phyloP scores from a whole-genome alignment of 257 asterid species.

The Nicotiana attenuata region DNA sequence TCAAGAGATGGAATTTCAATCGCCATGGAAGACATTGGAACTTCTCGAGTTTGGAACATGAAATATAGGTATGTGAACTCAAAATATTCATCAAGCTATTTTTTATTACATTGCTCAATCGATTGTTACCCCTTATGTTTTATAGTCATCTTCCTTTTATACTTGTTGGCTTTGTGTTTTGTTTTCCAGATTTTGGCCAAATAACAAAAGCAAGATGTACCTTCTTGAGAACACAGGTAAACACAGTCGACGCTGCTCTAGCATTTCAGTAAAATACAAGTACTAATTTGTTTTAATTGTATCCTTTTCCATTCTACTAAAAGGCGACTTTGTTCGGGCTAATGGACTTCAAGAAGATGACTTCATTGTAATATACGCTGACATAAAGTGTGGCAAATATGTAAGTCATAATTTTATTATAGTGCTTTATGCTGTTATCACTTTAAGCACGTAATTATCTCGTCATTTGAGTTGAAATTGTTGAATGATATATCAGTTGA shows the following conservation, averaged over 20 bases:
- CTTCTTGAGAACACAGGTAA: no score
- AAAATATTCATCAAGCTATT: neutral
- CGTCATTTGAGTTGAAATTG: neutral
- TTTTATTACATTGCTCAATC: neutral
- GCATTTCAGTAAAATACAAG: no score
- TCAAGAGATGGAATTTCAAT: constrained; percentile 85
- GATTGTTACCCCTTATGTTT: neutral
- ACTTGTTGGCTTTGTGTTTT: neutral
- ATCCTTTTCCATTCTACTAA: neutral
- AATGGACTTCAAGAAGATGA: constrained; percentile 49
- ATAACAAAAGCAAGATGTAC: no score
- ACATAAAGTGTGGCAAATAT: constrained; percentile 45
- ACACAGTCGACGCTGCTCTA: no score
- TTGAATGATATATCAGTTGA: constrained; percentile 11
- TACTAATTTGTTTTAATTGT: neutral
- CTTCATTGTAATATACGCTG: constrained; percentile 43
- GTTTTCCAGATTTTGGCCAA: neutral
- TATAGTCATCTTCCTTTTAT: neutral
- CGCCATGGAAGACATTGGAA: constrained; percentile 87
- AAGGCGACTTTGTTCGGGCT: constrained; percentile 37
- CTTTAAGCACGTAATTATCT: neutral
- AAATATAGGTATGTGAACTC: constrained; percentile 53
- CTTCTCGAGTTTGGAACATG: constrained; percentile 81
- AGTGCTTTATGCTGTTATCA: neutral
- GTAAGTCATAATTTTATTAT: constrained; percentile 29